Base-by-base conservation (phyloP, 78 protist species). In the Dictyostelium firmibasis region DNA sequence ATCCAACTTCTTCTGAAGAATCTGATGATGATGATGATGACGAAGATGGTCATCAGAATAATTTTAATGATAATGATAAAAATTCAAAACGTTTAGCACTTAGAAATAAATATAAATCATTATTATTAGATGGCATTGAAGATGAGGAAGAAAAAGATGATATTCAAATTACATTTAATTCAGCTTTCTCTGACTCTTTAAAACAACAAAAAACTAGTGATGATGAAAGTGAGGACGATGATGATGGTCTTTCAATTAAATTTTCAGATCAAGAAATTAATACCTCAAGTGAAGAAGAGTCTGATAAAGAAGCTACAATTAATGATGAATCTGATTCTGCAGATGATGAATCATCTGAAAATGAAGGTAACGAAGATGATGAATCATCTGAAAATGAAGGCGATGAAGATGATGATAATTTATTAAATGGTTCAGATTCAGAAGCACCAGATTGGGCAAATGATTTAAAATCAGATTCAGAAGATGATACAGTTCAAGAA, bases 151-250 rank as follows among this genome's bases (percentile, higher is more conserved):
- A 84, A 62, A 38, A 84, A 23, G 87, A 89, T 81, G 97, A 88
- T 38, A 72, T 95, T 75, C 67, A 87, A 64, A 78, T 95, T 67
- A 95, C 97, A 16, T 95, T 95, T 35, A 83, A 36, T 8, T 67
- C 97, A 31, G 97, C 85, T n/a, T 77, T 95, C 16, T 82, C 86
- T 4, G 57, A 44, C 2, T 47, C 57, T 20, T n/a, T 29, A 25
- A 67, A 67, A 67, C 38, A 29, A 20, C n/a, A 16, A 36, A 43
- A 29, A 27, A 13, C 38, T 4, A 79, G 38, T 79, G 93, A 88
- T n/a, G 25, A 20, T 50, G 83, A 75, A 13, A 27, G 27, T 29
- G 85, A 76, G 10, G 92, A 86, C 20, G 92, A 77, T 20, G 92
- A 86, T 29, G 92, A 77, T 86, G 77, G 75, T n/a, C 35, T 87